Evolutionary conservation across 164 flowering plant genomes (phyloP).

Genomic region (Cinnamomum micranthum): DNA sequence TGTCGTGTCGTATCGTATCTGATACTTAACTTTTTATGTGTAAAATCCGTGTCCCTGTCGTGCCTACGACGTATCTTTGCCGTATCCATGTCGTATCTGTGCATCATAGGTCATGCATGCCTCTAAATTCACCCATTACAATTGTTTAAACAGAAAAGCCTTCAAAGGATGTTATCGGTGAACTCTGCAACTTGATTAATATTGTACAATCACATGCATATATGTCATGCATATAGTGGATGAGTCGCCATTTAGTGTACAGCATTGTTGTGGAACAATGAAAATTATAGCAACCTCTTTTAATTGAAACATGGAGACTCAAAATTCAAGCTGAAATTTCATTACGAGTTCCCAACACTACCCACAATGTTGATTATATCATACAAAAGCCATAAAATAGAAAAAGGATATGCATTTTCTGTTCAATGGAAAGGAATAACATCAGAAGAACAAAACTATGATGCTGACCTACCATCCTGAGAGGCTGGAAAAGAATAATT

Average conservation of each 20-base stretch:
- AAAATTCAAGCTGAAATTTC: not conserved
- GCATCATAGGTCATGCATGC: not conserved
- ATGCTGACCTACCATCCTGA: slow-evolving; percentile 64
- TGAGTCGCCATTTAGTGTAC: not conserved
- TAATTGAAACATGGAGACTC: not conserved
- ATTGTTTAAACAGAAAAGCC: not conserved
- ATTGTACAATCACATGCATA: not conserved
- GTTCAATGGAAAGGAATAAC: not conserved
- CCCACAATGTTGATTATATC: not conserved
- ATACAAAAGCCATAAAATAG: not conserved
- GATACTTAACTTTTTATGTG: no score
- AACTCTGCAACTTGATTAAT: not conserved
- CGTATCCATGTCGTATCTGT: no score
- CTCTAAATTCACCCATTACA: not conserved
- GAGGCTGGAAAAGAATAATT: slow-evolving; percentile 48
- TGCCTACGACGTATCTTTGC: no score
- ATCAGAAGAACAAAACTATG: not conserved
- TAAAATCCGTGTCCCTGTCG: no score
- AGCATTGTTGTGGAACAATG: no score
- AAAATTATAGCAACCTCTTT: not conserved
- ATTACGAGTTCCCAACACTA: not conserved
- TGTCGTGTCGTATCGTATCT: no score
- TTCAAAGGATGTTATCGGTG: not conserved
- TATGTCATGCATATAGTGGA: not conserved
- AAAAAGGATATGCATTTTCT: slow-evolving; percentile 6